phyloP scores from a whole-genome alignment of 2,329 filamentous ascomycete species.

The Fusarium oligoseptatum region DNA sequence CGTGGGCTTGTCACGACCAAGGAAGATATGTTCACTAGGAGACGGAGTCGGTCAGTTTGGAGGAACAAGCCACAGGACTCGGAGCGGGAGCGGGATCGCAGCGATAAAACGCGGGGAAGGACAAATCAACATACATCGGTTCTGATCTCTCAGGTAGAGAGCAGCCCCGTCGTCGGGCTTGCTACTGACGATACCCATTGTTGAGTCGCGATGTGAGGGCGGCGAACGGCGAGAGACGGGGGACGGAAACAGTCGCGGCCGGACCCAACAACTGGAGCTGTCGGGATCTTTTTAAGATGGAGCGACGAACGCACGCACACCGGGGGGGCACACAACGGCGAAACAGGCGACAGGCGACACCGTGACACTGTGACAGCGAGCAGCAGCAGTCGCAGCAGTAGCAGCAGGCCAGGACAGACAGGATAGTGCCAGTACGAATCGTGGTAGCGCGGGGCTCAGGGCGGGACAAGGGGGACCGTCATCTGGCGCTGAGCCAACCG shows the following conservation, averaged over 20 bases:
- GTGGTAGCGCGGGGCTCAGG: slow-evolving; percentile 49
- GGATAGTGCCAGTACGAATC: slow-evolving; percentile 42
- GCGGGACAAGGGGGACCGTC: slow-evolving; percentile 48
- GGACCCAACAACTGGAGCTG: slow-evolving; percentile 39
- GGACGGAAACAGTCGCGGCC: slow-evolving; percentile 38
- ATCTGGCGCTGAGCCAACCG: slow-evolving; percentile 50
- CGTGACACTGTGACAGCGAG: slow-evolving; percentile 43
- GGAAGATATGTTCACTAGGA: slow-evolving; percentile 85
- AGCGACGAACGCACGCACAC: slow-evolving; percentile 31
- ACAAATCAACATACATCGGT: slow-evolving; percentile 76
- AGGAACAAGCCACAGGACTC: slow-evolving; percentile 31
- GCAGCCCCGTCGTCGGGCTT: slow-evolving; percentile 84
- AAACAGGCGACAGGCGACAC: slow-evolving; percentile 42
- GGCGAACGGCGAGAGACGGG: slow-evolving; percentile 34
- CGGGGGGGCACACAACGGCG: slow-evolving; percentile 37
- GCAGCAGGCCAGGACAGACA: slow-evolving; percentile 36
- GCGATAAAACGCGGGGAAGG: slow-evolving; percentile 23
- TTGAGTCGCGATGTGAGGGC: slow-evolving; percentile 52
- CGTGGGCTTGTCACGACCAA: slow-evolving; percentile 85
- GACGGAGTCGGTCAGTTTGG: slow-evolving; percentile 36
- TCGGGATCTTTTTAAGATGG: slow-evolving; percentile 47
- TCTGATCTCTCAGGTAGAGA: slow-evolving; percentile 92
- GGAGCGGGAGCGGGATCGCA: slow-evolving; percentile 20
- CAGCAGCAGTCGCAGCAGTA: slow-evolving; percentile 17
- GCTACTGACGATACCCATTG: slow-evolving; percentile 94